These are phyloP conservation scores for Diatrype stigma DNA, from an alignment of 2,329 filamentous ascomycete genomes.

Conservation along the genomic window DNA sequence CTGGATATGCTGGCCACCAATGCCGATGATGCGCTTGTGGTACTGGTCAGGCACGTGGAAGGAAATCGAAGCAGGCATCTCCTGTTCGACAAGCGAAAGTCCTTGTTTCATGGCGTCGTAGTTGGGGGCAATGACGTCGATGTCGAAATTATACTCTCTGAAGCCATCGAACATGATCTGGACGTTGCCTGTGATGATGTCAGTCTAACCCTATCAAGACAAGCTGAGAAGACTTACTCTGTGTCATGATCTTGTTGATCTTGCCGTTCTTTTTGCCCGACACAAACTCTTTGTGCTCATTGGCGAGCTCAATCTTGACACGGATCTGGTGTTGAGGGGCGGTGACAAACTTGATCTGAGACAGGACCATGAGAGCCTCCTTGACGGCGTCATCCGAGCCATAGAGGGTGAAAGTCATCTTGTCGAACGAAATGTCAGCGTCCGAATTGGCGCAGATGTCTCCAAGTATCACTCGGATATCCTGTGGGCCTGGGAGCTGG, in stretches of 20 bases:
- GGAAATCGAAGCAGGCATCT: conserved; percentile 98
- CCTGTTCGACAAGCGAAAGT: conserved; percentile 88
- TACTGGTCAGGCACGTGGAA: conserved; percentile 99
- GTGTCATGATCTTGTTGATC: conserved; percentile 99
- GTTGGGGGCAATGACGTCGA: conserved; percentile 87
- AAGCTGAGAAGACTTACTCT: conserved; percentile 55
- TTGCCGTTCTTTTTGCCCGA: conserved; percentile 99
- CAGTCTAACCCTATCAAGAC: conserved; percentile 17
- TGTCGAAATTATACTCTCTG: conserved; percentile 99
- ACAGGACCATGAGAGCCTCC: conserved; percentile 88
- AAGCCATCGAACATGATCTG: conserved; percentile 99
- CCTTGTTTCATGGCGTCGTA: conserved; percentile 96
- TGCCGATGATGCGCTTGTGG: conserved; percentile 98
- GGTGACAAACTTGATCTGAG: conserved; percentile 83
- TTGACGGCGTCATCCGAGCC: conserved; percentile 97
- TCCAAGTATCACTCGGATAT: conserved; percentile 85
- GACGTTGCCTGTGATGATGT: conserved; percentile 63
- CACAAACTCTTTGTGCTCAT: conserved; percentile 99
- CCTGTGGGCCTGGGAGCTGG: conserved; percentile 58
- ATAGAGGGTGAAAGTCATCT: conserved; percentile 87
- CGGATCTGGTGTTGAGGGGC: conserved; percentile 88
- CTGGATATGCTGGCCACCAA: conserved; percentile 97
- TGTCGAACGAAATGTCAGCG: conserved; percentile 91
- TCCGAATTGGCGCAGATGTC: conserved; percentile 97
- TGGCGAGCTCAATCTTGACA: conserved; percentile 97